Base-by-base conservation (phyloP, 495 filamentous ascomycete genomes). In the Ascobolus immersus region DNA sequence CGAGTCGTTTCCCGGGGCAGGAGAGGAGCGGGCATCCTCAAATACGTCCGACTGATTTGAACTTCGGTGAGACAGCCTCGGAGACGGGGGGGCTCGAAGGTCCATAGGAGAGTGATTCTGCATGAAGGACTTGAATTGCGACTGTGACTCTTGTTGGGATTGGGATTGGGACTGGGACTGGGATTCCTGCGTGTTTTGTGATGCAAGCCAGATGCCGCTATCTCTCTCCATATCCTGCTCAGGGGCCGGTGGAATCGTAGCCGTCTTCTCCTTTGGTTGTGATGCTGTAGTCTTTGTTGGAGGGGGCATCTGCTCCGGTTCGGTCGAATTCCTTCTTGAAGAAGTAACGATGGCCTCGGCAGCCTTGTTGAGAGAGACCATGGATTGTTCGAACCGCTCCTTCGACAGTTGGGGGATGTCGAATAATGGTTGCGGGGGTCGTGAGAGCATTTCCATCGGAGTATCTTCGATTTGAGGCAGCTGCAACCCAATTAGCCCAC, bases 351-450 rank as follows among this genome's bases (percentile, higher is more conserved):
- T 17, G 30, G 31, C 33, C 27, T 43, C 37, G 4, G 24, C 23
- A 23, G 40, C 43, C 21, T 44, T 27, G 19, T 39, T 8, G n/a
- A 8, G 25, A 10, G 32, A 18, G 10, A 24, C 21, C 11, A 36
- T 39, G 36, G 12, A 32, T 28, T 28, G 47, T 40, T 35, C 37
- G 45, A 40, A 67, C 63, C 26, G 56, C 60, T 41, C 59, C 66
- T 4, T 48, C 43, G 13, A 44, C 47, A 5, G 54, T 53, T 34
- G 55, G 54, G 21, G 57, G 54, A 92, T 69, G 48, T 90, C 71
- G 33, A 73, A 73, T 22, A 89, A 57, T 25, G 79, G 81, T 80
- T 93, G 42, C 32, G 15, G n/a, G n/a, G 30, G 28, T 48, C 33
- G 43, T 49, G 43, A 28, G 27, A 32, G 17, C 14, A 38, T 40